Percentiles rank a stretch among this genome's conserved stretches.
phyloP scores from a whole-genome alignment of 768 basidiomycete species.

The Astraeus odoratus region DNA sequence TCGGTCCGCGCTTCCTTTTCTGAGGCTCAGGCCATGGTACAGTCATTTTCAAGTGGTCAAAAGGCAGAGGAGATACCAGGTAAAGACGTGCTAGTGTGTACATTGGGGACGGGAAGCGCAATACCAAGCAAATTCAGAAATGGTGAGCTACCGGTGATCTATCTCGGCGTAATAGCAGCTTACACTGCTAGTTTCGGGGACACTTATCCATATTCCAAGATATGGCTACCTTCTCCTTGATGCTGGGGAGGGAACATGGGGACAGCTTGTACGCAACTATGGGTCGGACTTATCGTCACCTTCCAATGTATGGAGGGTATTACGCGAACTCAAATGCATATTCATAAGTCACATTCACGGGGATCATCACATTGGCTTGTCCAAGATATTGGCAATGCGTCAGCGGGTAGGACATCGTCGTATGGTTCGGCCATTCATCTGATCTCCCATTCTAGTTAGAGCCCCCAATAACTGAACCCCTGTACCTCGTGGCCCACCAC shows the following conservation, averaged over 20 bases:
- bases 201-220: conserved; percentile 66
- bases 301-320: conserved; percentile 45
- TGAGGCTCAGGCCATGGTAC: conserved; percentile 30
- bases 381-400: conserved; percentile 66
- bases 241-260: conserved; percentile 88
- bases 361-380: conserved; percentile 86
- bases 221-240: conserved; percentile 79
- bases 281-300: conserved; percentile 39
- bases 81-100: conserved; percentile 59
- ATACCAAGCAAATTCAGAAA: conserved; percentile 84
- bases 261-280: conserved; percentile 76
- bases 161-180: conserved; percentile 2
- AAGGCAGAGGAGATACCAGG: conserved; percentile 31
- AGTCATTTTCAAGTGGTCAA: conserved; percentile 3
- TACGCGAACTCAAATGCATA: conserved; percentile 70
- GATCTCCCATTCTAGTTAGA: conserved; percentile 40
- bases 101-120: conserved; percentile 87
- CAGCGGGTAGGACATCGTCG: conserved; percentile 40
- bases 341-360: conserved; percentile 89
- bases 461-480: conserved; percentile 51
- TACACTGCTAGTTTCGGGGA: conserved; percentile 55
- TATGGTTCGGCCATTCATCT: neutral
- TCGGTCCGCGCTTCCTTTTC: conserved; percentile 33
- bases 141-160: conserved; percentile 37
- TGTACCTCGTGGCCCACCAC: conserved; percentile 64